phyloP scores from a whole-genome alignment of 139 green algal species.

The Chara braunii region DNA sequence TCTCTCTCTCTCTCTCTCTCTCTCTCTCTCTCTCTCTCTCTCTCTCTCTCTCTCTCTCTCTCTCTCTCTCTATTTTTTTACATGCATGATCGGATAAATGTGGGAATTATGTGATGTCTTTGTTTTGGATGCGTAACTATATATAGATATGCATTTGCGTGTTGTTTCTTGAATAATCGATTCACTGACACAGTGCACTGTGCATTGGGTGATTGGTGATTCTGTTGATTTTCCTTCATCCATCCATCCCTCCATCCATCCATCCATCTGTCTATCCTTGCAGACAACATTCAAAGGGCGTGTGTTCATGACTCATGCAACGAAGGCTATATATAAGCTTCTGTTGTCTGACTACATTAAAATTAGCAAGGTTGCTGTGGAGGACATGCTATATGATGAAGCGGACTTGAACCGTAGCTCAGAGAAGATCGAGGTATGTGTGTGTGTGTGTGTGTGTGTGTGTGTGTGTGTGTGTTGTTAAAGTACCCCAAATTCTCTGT shows the following conservation, averaged over 20 bases:
- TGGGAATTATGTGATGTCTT: too few species aligned
- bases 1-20: too few species aligned
- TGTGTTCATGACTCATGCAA: slow-evolving; percentile 98
- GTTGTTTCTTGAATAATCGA: neutral
- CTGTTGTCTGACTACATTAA: slow-evolving; percentile 80
- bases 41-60: too few species aligned
- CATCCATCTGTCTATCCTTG: neutral
- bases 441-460: too few species aligned
- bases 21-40: too few species aligned
- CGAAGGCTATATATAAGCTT: slow-evolving; percentile 88
- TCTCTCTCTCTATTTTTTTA: too few species aligned
- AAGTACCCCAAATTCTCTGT: too few species aligned
- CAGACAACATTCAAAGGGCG: slow-evolving; percentile 82
- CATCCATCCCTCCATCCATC: neutral
- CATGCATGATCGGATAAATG: too few species aligned
- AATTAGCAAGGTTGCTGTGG: slow-evolving; percentile 48
- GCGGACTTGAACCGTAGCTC: slow-evolving; percentile 75
- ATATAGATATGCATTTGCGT: neutral
- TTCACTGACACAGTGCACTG: slow-evolving; percentile 5
- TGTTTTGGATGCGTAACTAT: too few species aligned
- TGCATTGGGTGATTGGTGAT: neutral
- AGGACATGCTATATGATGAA: slow-evolving; percentile 72
- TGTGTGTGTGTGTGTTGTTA: too few species aligned
- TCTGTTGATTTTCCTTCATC: neutral
- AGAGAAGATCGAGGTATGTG: slow-evolving; percentile 76